Base-by-base conservation (phyloP, 306 rosid species). In the Ormosia semicastrata region DNA sequence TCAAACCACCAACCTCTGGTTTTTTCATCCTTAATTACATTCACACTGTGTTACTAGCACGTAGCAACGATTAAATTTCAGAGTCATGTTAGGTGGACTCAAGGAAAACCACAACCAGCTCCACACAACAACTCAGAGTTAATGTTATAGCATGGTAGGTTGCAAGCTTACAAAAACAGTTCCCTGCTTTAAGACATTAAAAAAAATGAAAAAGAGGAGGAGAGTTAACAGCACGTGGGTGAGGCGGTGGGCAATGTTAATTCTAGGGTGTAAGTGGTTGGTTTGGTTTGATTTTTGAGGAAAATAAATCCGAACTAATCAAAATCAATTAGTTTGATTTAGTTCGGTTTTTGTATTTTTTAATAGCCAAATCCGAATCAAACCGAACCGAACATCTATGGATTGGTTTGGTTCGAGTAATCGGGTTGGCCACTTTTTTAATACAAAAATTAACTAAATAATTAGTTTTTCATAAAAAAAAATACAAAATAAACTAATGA, bases 221-320 rank as follows among this genome's bases (percentile, higher is more conserved):
- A 43, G 12, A 4, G 54, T 7, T 41, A 17, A 15, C 11, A 33
- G 63, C 85, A 82, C 80, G 69, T 85, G 91, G 86, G 8, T 85
- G 85, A 88, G 78, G 87, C 54, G 63, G 81, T 41, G 59, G 54
- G 18, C 68, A 84, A 78, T 82, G 77, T 36, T 14, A n/a, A n/a
- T n/a, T n/a, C n/a, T n/a, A n/a, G n/a, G n/a, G n/a, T n/a, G n/a
- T n/a, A n/a, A n/a, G n/a, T n/a, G n/a, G n/a, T n/a, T n/a, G n/a
- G n/a, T n/a, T n/a, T n/a, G n/a, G n/a, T n/a, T n/a, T n/a, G n/a
- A n/a, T n/a, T n/a, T n/a, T n/a, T n/a, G n/a, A n/a, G n/a, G n/a
- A n/a, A n/a, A n/a, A n/a, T n/a, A n/a, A n/a, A n/a, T n/a, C n/a
- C n/a, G n/a, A n/a, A n/a, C n/a, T n/a, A n/a, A n/a, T n/a, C n/a